Conservation (phyloP, 202 grass and related monocot genomes). For the Musa balbisiana region DNA sequence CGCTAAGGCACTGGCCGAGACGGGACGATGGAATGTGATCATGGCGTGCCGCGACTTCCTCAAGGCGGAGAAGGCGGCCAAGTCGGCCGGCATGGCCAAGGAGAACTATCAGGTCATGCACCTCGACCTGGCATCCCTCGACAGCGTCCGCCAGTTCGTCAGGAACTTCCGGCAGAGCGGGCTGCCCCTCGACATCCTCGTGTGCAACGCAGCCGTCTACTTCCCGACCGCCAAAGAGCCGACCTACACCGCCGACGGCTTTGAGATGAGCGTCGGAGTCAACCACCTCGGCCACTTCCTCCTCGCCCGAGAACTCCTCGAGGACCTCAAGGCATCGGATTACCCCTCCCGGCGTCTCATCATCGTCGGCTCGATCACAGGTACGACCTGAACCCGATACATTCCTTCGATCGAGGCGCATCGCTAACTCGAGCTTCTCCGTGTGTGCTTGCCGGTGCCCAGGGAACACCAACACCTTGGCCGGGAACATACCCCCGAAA, state of each 20-base stretch:
- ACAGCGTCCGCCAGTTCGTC: conserved; percentile 85
- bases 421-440: background rate
- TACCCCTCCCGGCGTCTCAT: conserved; percentile 84
- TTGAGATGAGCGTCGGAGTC: conserved; percentile 97
- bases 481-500: conserved; percentile 80
- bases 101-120: conserved; percentile 79
- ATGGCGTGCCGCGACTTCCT: conserved; percentile 98
- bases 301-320: conserved; percentile 65
- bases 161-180: conserved; percentile 42
- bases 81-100: conserved; percentile 70
- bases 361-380: conserved; percentile 94
- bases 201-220: conserved; percentile 96
- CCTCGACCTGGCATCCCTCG: conserved; percentile 83
- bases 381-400: conserved; percentile 10
- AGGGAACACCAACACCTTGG: conserved; percentile 96
- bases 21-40: conserved; percentile 76
- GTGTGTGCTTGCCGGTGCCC: background rate
- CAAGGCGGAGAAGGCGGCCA: conserved; percentile 74
- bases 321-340: conserved; percentile 54
- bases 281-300: conserved; percentile 97
- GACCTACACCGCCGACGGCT: conserved; percentile 68
- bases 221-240: conserved; percentile 86
- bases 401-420: background rate
- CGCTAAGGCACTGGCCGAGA: conserved; percentile 82
- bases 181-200: conserved; percentile 72